Base-by-base conservation (phyloP, 2,329 filamentous ascomycete species). In the Daldinia sp. region DNA sequence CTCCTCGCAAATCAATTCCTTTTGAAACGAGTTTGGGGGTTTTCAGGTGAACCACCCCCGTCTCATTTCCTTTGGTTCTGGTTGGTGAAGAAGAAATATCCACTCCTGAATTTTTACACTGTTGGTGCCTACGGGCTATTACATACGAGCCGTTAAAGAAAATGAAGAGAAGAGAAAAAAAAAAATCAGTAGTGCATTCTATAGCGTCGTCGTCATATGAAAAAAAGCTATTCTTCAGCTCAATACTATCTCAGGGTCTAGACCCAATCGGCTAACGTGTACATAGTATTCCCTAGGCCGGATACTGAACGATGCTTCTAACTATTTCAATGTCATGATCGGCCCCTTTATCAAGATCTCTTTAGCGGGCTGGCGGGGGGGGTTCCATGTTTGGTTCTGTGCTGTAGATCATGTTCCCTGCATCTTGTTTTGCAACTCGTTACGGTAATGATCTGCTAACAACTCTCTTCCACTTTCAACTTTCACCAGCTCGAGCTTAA, bases 281-380 rank as follows among this genome's bases (percentile, higher is more conserved):
- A 18, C 20, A 23, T 23, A 23, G 20, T 23, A 23, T 23, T 55
- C 26, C 59, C 56, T 54, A 18, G 59, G 20, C 20, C 57, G 33
- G 58, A 46, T 60, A 46, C 33, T 59, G 39, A n/a, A n/a, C 44
- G 64, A 67, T 65, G 62, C 44, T 63, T 55, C 64, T 67, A 69
- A 65, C 67, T 57, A 46, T 15, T 64, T 69, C 48, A 42, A 62
- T 65, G 33, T 48, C 33, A 61, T 64, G 70, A 72, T 70, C 67
- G 68, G 59, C 70, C 46, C 54, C 23, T 57, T 39, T 39, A 65
- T 62, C 65, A 68, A 70, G 70, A 72, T 72, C 67, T 64, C 28
- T 64, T 20, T 28, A 54, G 57, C 44, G 20, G 20, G 20, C 20
- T 23, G 20, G 20, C 20, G 20, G 20, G 20, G 20, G 20, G 59